Base-by-base conservation (phyloP, 2,329 filamentous ascomycete genomes). In the Sarocladium oryzae region DNA sequence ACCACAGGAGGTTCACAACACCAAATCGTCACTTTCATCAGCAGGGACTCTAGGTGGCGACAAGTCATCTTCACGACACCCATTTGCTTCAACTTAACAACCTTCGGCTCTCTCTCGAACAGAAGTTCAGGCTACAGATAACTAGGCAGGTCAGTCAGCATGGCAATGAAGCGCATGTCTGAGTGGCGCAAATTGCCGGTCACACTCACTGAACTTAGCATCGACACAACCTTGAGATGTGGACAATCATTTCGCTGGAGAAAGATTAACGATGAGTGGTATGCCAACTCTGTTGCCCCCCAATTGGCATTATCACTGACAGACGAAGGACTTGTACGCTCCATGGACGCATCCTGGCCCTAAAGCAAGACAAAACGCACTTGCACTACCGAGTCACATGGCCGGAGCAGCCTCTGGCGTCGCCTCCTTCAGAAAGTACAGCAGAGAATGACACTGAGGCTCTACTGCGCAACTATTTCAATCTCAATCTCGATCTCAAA, bases 211-310 rank as follows among this genome's bases (percentile, higher is more conserved):
- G 93, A 99, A 65, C 79, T 99, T 3, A 96, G 89, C 65, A 90
- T 99, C 57, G 89, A 96, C 61, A 99, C 92, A 0, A 96, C 90
- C 0, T 74, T 99, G 30, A 85, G 92, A 55, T 99, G 93, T 66
- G 93, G 93, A 3, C 93, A 99, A 67, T 96, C 92, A 1, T 99
- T 99, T 61, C 85, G 92, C 73, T 99, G 93, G 93, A 86, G 85
- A 55, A 90, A 91, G 64, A 81, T 89, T 46, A 79, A 83, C 38
- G 83, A 91, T 65, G 86, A 92, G 74, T 99, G 93, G 93, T 88
- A 60, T 56, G 66, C 18, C 6, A 18, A 5, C 13, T 41, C 2
- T 11, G 15, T 20, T 23, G n/a, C 38, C 46, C 16, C 21, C 13
- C 1, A 8, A 7, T 15, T 11, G 24, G 16, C 2, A 2, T 58